phyloP scores from a whole-genome alignment of 257 asterid genomes.

The Solanum appendiculatum region DNA sequence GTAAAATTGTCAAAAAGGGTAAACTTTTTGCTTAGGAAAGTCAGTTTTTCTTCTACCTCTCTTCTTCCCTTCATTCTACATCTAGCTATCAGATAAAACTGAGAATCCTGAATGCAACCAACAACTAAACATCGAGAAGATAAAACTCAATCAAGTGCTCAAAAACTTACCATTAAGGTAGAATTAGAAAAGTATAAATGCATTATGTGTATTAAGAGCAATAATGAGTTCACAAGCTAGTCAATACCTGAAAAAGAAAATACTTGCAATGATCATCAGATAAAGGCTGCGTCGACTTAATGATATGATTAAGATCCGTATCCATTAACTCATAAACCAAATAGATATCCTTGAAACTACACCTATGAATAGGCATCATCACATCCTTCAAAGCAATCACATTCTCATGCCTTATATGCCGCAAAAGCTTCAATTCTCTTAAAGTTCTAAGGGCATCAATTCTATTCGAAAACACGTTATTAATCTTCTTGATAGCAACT shows the following conservation, averaged over 20 bases:
- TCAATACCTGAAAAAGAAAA: slow-evolving; percentile 30
- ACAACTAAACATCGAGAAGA: not conserved
- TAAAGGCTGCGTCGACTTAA: slow-evolving; percentile 31
- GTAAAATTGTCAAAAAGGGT: not conserved
- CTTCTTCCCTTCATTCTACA: not conserved
- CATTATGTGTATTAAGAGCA: not conserved
- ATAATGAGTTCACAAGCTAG: not conserved
- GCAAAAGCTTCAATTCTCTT: slow-evolving; percentile 32
- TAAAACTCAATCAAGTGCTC: not conserved
- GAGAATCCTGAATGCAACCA: not conserved
- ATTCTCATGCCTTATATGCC: slow-evolving; percentile 28
- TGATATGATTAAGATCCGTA: slow-evolving; percentile 39
- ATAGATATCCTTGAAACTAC: slow-evolving; percentile 30
- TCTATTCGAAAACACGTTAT: slow-evolving; percentile 27
- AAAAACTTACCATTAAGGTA: not conserved
- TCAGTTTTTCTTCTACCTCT: not conserved
- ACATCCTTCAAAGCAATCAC: slow-evolving; percentile 37
- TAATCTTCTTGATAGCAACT: slow-evolving; percentile 37
- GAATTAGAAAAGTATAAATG: not conserved
- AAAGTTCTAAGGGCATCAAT: slow-evolving; percentile 36
- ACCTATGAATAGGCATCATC: slow-evolving; percentile 29
- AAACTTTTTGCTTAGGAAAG: not conserved
- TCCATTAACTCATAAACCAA: slow-evolving; percentile 43
- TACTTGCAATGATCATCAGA: slow-evolving; percentile 37
- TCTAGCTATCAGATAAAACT: not conserved